These are phyloP conservation scores for Clonostachys byssicola DNA, from an alignment of 2,329 filamentous ascomycete species.

Conservation along the genomic window DNA sequence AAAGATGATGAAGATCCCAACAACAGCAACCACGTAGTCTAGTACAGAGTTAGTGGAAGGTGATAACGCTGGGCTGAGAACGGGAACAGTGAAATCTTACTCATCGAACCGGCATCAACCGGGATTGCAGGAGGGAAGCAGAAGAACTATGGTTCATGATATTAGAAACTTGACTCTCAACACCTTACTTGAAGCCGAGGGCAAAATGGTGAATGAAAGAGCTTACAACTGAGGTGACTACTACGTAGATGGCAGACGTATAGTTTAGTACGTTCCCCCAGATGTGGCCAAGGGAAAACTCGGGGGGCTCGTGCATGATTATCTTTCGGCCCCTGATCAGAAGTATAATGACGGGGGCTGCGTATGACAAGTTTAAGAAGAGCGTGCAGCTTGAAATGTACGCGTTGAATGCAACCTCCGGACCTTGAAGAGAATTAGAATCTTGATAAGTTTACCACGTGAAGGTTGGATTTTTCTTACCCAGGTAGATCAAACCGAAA, in stretches of 20 bases:
- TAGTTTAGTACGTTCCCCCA: slow-evolving; percentile 21
- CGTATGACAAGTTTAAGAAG: slow-evolving; percentile 40
- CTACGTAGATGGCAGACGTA: slow-evolving; percentile 25
- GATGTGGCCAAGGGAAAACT: slow-evolving; percentile 16
- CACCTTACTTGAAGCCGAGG: background rate
- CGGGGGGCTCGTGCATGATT: slow-evolving; percentile 17
- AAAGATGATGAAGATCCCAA: slow-evolving; percentile 4
- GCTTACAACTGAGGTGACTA: slow-evolving; percentile 29
- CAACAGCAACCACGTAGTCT: slow-evolving; percentile 2
- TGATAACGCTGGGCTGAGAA: too few species aligned
- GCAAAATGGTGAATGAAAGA: too few species aligned
- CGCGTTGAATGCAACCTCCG: slow-evolving; percentile 39
- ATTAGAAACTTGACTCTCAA: too few species aligned
- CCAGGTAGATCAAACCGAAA: slow-evolving; percentile 39
- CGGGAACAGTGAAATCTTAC: too few species aligned
- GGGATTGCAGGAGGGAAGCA: slow-evolving; percentile 2
- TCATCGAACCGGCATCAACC: slow-evolving; percentile 2
- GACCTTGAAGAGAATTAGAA: slow-evolving; percentile 14
- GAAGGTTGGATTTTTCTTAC: too few species aligned
- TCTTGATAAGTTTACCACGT: too few species aligned
- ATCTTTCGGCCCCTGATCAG: slow-evolving; percentile 26
- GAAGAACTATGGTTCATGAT: background rate
- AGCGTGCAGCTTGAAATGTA: slow-evolving; percentile 39
- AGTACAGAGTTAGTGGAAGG: too few species aligned
- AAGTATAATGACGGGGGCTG: slow-evolving; percentile 30